Percentiles rank a stretch among this genome's conserved stretches.
These are phyloP conservation scores for Umbelopsis sp. DNA, from an alignment of 192 early-diverging fungal species.

Conservation along the genomic window DNA sequence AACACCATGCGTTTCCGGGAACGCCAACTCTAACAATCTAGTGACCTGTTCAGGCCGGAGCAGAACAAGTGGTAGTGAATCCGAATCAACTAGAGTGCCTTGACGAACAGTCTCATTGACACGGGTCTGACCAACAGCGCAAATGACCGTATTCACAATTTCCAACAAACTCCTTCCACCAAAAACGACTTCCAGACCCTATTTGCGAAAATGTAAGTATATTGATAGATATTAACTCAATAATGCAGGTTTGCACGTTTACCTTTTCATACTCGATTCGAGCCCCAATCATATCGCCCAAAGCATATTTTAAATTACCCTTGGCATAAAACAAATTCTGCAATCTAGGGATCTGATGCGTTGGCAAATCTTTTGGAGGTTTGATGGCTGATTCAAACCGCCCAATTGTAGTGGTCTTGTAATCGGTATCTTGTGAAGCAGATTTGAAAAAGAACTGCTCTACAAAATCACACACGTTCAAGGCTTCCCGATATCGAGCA, in stretches of 20 bases:
- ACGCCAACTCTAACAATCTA: conserved; percentile 57
- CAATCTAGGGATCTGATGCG: conserved; percentile 70
- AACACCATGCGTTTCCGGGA: conserved; percentile 63
- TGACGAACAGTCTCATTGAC: conserved; percentile 32
- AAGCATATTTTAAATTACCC: conserved; percentile 81
- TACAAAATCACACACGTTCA: conserved; percentile 81
- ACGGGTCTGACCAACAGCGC: conserved; percentile 34
- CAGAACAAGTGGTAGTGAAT: conserved; percentile 57
- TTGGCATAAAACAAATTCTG: conserved; percentile 87
- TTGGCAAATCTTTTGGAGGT: conserved; percentile 48
- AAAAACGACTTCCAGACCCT: conserved; percentile 72
- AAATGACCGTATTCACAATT: conserved; percentile 48
- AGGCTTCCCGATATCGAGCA: conserved; percentile 75
- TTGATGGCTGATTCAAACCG: conserved; percentile 31
- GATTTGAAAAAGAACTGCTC: conserved; percentile 59
- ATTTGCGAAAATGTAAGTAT: neutral
- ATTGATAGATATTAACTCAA: neutral
- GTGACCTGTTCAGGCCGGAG: conserved; percentile 66
- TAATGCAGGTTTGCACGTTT: neutral
- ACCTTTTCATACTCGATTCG: conserved; percentile 78
- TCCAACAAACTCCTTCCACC: conserved; percentile 53
- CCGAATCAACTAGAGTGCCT: conserved; percentile 27
- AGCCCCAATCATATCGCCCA: conserved; percentile 72
- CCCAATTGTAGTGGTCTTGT: neutral
- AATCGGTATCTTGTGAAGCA: conserved; percentile 24